Percentiles rank a stretch among this genome's conserved stretches.
Evolutionary conservation across 176 grass and related monocot genomes (phyloP).

Genomic region (Elaeis guineensis): DNA sequence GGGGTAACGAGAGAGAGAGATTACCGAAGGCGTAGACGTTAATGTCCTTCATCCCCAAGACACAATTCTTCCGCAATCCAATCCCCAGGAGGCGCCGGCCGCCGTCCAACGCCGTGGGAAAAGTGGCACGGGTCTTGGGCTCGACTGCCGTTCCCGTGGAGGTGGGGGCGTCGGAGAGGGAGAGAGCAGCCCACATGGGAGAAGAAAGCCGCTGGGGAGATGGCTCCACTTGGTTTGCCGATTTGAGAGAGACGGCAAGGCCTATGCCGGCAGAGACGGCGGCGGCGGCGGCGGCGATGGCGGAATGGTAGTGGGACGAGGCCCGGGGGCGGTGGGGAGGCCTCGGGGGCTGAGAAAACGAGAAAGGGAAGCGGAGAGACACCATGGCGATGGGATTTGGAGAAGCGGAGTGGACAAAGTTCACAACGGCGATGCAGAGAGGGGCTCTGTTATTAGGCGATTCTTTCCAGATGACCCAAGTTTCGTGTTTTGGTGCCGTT

Average conservation of each 20-base stretch:
- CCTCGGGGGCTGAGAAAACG: slow-evolving; percentile 16
- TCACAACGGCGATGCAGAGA: no score
- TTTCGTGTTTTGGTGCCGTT: no score
- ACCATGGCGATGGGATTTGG: slow-evolving; percentile 1
- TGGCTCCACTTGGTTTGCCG: slow-evolving; percentile 16
- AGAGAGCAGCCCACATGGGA: slow-evolving; percentile 62
- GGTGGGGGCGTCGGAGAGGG: slow-evolving; percentile 31
- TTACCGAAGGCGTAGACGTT: slow-evolving; percentile 90
- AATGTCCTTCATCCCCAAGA: slow-evolving; percentile 77
- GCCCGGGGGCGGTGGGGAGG: slow-evolving; percentile 18
- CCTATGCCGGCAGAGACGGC: slow-evolving; percentile 17
- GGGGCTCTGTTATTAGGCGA: no score
- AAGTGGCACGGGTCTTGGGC: slow-evolving; percentile 42
- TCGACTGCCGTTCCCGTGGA: slow-evolving; percentile 26
- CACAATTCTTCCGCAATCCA: slow-evolving; percentile 54
- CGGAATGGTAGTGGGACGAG: background rate
- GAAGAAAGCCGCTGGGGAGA: slow-evolving; percentile 18
- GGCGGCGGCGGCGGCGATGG: slow-evolving; percentile 31
- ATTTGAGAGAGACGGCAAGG: slow-evolving; percentile 24
- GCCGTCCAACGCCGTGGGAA: slow-evolving; percentile 35
- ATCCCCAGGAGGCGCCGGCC: slow-evolving; percentile 58
- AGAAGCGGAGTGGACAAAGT: no score
- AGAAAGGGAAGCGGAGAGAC: slow-evolving; percentile 14
- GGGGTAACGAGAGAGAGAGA: background rate
- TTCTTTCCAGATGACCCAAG: no score